A percentile compares a stretch with the other conserved stretches of the same genome.
These are phyloP conservation scores for Trichoderma sp. DNA, from an alignment of 2,329 filamentous ascomycete genomes.

Conservation along the genomic window DNA sequence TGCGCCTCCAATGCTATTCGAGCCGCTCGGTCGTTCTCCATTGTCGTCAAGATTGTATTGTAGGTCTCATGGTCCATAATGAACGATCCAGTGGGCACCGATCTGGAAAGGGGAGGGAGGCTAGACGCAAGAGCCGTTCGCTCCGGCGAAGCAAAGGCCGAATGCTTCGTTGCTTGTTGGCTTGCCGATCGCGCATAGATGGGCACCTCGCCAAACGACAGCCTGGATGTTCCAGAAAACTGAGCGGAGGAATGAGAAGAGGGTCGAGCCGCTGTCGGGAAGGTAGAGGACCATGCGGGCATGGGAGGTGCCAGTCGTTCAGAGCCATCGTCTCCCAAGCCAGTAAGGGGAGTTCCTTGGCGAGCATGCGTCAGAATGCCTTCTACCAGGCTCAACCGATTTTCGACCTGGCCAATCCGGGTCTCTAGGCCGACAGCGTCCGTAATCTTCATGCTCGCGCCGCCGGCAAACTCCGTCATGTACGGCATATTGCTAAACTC, in stretches of 20 bases:
- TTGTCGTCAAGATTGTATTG: slow-evolving; percentile 52
- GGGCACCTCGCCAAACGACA: slow-evolving; percentile 52
- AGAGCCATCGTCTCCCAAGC: slow-evolving; percentile 38
- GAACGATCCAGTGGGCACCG: slow-evolving; percentile 38
- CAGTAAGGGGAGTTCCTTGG: slow-evolving; percentile 48
- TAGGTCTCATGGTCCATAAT: slow-evolving; percentile 50
- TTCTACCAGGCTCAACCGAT: slow-evolving; percentile 56
- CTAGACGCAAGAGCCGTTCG: slow-evolving; percentile 51
- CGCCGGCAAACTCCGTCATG: slow-evolving; percentile 52
- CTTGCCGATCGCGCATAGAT: slow-evolving; percentile 44
- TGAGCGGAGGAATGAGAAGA: slow-evolving; percentile 40
- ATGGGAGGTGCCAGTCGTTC: slow-evolving; percentile 35
- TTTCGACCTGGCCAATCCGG: slow-evolving; percentile 55
- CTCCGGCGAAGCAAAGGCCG: slow-evolving; percentile 25
- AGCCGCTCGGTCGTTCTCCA: slow-evolving; percentile 60
- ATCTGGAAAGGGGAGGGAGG: slow-evolving; percentile 46
- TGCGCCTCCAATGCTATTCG: slow-evolving; percentile 59
- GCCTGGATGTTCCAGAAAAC: slow-evolving; percentile 47
- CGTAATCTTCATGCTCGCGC: slow-evolving; percentile 61
- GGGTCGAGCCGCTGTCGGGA: slow-evolving; percentile 26
- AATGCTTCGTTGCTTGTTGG: slow-evolving; percentile 12
- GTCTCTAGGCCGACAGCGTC: slow-evolving; percentile 57
- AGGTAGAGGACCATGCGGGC: slow-evolving; percentile 27
- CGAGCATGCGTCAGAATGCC: slow-evolving; percentile 54
- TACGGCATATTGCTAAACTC: slow-evolving; percentile 53